Evolutionary conservation across 495 filamentous ascomycete genomes (phyloP).

Genomic region (Penicillium salamii): DNA sequence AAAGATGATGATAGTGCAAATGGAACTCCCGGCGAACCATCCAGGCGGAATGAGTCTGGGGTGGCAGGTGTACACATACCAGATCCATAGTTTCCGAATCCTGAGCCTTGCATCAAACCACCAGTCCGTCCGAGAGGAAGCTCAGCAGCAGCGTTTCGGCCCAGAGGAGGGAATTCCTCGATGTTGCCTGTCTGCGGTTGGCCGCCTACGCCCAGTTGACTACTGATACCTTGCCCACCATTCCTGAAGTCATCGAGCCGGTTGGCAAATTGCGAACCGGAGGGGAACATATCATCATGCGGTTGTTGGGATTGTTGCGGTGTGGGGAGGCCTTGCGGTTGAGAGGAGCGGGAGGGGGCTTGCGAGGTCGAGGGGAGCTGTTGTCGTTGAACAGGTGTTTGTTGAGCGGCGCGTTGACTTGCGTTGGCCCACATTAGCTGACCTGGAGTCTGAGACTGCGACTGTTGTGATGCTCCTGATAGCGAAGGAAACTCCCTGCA

Average conservation of each 20-base stretch:
- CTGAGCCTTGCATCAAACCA: conserved; percentile 62
- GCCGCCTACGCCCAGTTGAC: conserved; percentile 48
- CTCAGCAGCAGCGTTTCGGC: conserved; percentile 68
- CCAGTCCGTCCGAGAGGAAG: conserved; percentile 64
- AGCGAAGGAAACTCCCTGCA: conserved; percentile 80
- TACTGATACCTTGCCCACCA: conserved; percentile 58
- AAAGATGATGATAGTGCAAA: too few relatives aligned
- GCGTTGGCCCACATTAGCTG: conserved; percentile 68
- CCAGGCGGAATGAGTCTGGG: too few relatives aligned
- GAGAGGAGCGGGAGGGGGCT: conserved; percentile 44
- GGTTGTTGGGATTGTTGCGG: conserved; percentile 60
- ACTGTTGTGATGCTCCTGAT: conserved; percentile 67
- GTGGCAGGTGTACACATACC: conserved; percentile 25
- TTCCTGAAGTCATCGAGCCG: conserved; percentile 57
- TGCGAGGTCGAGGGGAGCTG: conserved; percentile 54
- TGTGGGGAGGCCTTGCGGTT: conserved; percentile 50
- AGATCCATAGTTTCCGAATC: conserved; percentile 56
- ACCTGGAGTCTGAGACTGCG: conserved; percentile 53
- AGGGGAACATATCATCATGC: conserved; percentile 54
- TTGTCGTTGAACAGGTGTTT: conserved; percentile 64
- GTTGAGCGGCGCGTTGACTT: conserved; percentile 54
- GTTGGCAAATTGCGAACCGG: conserved; percentile 51
- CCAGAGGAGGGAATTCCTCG: conserved; percentile 83
- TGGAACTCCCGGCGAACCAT: too few relatives aligned
- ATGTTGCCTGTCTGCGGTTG: conserved; percentile 68